Evolutionary conservation across 306 rosid genomes (phyloP), one percentile per base, ranked within the genome.

Genomic region (Cicer yamashitae): DNA sequence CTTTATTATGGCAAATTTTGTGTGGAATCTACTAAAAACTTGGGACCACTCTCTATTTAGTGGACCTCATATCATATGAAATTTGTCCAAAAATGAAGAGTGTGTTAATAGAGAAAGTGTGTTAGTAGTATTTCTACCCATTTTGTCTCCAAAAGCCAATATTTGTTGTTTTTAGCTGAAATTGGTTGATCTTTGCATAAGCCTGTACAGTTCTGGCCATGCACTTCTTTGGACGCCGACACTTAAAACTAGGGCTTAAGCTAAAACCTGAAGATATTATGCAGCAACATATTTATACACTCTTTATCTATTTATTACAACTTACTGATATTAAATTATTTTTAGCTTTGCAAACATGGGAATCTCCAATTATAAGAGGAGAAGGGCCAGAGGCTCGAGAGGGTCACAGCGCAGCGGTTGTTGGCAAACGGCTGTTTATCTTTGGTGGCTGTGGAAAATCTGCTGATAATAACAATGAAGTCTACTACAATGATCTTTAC

Each of bases 361-460:
- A 86, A 40, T 85, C 82, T 81, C 99, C 98, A 57, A 82, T 74
- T 77, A 39, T 92, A 75, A 82, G 97, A 84, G 99, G 99, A 8
- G 94, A 92, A 22, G 97, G 97, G 46, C 99, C 99, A 14, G 91
- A 88, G 80, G 96, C 98, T 59, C 93, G 98, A 1, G 99, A 96
- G 82, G 99, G 99, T 85, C 99, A 96, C 81, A 86, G 91, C 12
- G 91, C 97, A 51, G 93, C 99, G 13, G 90, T 88, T 41, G 91
- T 96, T 82, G 99, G 98, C 64, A 88, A 80, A 83, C 87, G 99
- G 25, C 78, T 96, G 11, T 90, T 81, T 77, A 78, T 96, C 46
- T 96, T 96, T 92, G 99, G 99, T 30, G 99, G 99, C 46, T 90
- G 96, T 83, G 99, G 99, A 73, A 96, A 96, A 81, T 87, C 96